Base-by-base conservation (phyloP, 306 rosid species). In the Vachellia collinsii region DNA sequence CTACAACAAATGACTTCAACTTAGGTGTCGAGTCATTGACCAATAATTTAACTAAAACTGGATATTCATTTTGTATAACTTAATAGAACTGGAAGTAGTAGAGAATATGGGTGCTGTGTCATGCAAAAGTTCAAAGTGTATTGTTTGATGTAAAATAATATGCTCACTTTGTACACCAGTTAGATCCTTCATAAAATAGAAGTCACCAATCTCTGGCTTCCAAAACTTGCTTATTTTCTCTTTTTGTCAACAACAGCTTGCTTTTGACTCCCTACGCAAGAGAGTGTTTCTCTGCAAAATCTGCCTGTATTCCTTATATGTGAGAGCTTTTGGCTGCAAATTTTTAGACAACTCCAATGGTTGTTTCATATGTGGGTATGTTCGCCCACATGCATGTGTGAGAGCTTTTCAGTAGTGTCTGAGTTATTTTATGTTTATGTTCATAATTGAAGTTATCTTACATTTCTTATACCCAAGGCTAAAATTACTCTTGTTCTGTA, bases 281-380 rank as follows among this genome's bases (percentile, higher is more conserved):
- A 77, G n/a, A 22, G 68, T 56, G 58, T 36, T 50, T 51, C 51
- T 77, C 50, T 36, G 63, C 39, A 12, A 50, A 39, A 77, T 67
- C 19, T 66, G 51, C 34, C 41, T 65, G 51, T 22, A 56, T 78
- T 67, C 66, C 71, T 36, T 53, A 67, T 5, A n/a, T n/a, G n/a
- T n/a, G n/a, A 39, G 11, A 67, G n/a, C n/a, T n/a, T n/a, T n/a
- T 68, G 51, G 12, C 51, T n/a, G 73, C 36, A 41, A 42, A 42
- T 41, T n/a, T 9, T 67, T 42, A 38, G 70, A 25, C 47, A 70
- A 25, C 13, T 54, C 68, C 22, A 63, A 68, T 51, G 70, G 11
- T 11, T 23, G 66, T 22, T 23, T 59, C 66, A 25, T 25, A 5
- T 29, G 67, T 4, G 39, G 0, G 9, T 59, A 23, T 11, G 66